Evolutionary conservation across 1,284 basidiomycete species (phyloP), one percentile per base, ranked within the genome.

Genomic region (Ganoderma leucocontextum): DNA sequence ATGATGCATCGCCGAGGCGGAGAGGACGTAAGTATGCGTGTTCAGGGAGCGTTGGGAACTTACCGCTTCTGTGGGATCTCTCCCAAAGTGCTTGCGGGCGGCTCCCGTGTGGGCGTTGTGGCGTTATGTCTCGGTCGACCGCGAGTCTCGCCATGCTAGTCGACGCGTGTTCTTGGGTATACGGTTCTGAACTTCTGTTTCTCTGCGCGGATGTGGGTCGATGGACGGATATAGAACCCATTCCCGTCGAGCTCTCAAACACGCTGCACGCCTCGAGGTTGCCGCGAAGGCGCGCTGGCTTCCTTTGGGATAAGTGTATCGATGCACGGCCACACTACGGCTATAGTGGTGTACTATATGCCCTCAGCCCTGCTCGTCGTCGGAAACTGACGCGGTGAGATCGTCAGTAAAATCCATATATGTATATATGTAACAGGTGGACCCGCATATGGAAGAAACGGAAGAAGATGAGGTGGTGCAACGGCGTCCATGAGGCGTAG

Each of bases 11-110:
- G 35, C 35, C 29, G 25, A 49, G 33, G 63, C 53, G 55, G 60
- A 58, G 55, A 58, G 35, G 38, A 39, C 22, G 49, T n/a, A n/a
- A n/a, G n/a, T 41, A 25, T 55, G 47, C 47, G 47, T 44, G 35
- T 15, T 53, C 35, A 29, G 38, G n/a, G 15, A 25, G 63, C n/a
- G 29, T 38, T 47, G 41, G 52, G 70, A 66, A 69, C 67, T 67
- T 67, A 60, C 70, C 70, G 64, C 49, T 60, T 22, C 2, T 12
- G 42, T 36, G 70, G 63, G 63, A 36, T 67, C 70, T 71, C 70
- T 69, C 67, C 60, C 60, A 29, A 58, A 69, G 67, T 71, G 70
- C 70, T 49, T 63, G 60, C 62, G 60, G 49, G 67, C 64, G 70
- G 62, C 35, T 64, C 35, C 35, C 8, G 58, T 53, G 58, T 49